Evolutionary conservation across 169 alveolate species (phyloP).

Genomic region (Plasmodium gaboni): DNA sequence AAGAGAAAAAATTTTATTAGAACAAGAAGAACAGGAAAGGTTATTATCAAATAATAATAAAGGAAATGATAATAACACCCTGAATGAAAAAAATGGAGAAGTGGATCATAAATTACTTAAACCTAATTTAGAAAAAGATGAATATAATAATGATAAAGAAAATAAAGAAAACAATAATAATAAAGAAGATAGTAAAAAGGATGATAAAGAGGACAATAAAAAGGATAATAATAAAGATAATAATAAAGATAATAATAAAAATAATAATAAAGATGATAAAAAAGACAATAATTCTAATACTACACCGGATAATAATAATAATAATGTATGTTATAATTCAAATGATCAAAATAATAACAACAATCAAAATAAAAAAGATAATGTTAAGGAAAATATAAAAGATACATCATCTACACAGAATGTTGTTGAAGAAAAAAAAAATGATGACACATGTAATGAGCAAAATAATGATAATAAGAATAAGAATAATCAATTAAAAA

Average conservation of each 20-base stretch:
- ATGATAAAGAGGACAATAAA: neutral
- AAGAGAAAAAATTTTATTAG: slow-evolving; percentile 75
- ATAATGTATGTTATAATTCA: neutral
- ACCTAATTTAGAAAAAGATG: slow-evolving; percentile 16
- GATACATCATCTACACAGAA: neutral
- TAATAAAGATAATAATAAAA: neutral
- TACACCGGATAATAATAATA: neutral
- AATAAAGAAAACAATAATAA: neutral
- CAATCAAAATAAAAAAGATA: neutral
- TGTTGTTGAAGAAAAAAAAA: neutral
- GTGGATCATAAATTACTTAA: slow-evolving; percentile 37
- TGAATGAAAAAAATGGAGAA: slow-evolving; percentile 4
- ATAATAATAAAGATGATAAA: neutral
- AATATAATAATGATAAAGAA: neutral
- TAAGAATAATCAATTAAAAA: neutral
- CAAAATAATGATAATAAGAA: neutral
- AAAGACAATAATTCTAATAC: neutral
- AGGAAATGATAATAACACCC: neutral
- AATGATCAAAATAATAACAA: neutral
- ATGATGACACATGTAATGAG: neutral
- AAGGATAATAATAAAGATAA: slow-evolving; percentile 2
- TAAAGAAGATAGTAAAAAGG: neutral
- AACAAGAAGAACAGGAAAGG: slow-evolving; percentile 78
- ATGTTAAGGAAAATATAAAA: neutral
- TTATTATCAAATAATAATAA: slow-evolving; percentile 10